Base-by-base conservation (phyloP, 768 basidiomycete species). In the Hemileccinum impolitum region DNA sequence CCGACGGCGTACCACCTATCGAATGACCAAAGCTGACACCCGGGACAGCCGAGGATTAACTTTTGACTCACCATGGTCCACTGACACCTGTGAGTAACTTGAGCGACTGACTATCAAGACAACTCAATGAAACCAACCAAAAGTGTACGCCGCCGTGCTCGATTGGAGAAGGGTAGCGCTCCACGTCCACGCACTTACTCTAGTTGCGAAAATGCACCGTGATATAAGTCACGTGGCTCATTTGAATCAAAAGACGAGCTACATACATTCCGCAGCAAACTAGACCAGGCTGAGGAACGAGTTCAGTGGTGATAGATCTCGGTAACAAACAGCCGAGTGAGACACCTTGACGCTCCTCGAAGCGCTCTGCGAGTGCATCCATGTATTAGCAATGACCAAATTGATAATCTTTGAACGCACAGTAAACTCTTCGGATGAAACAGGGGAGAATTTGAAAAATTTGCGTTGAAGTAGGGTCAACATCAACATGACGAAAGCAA, bases 171-270 rank as follows among this genome's bases (percentile, higher is more conserved):
- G 68, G 0, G 78, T 80, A 1, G 78, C 78, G 43, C 77, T 78
- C 78, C 77, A 79, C 12, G 78, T 80, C 78, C 76, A 78, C 0
- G 78, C 78, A 47, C 76, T 76, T 8, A 78, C 76, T 45, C 74
- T 75, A 41, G 3, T 11, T 17, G 21, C 2, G 3, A 39, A 36
- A 40, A 43, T 40, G 18, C 9, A 28, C 26, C n/a, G 9, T n/a
- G 31, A 18, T n/a, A 17, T 47, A 14, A 56, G 37, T 28, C 17
- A 19, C 18, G 9, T 6, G 13, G 2, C 14, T 10, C 6, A 25
- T 19, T 39, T 6, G 18, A n/a, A 8, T 28, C 39, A 25, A 14
- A 45, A 36, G 15, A 44, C 9, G 35, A 36, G 38, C 12, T 26
- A 55, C 70, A 31, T 31, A 74, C 73, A 78, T 77, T 28, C 76